Evolutionary conservation across 352 stramenopile genomes (phyloP).

Genomic region (Globisporangium megalacanthum): DNA sequence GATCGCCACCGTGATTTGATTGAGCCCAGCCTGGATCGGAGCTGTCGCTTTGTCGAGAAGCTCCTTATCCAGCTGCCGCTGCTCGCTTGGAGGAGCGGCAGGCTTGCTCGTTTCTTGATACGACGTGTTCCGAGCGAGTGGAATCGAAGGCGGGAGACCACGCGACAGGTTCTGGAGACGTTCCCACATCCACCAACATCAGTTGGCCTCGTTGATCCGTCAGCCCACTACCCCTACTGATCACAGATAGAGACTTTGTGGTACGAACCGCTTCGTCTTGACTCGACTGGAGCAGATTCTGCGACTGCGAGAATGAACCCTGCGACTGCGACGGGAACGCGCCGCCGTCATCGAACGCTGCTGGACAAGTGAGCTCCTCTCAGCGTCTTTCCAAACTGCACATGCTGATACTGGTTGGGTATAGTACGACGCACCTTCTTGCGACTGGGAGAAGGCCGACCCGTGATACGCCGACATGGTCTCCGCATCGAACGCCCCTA

Average conservation of each 20-base stretch:
- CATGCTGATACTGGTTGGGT: background rate
- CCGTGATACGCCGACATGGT: background rate
- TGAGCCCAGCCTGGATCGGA: slow-evolving; percentile 12
- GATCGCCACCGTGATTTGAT: slow-evolving; percentile 2
- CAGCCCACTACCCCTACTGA: background rate
- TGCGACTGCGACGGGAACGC: slow-evolving; percentile 16
- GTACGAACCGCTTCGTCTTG: slow-evolving; percentile 14
- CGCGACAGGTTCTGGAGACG: slow-evolving; percentile 1
- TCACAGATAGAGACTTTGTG: background rate
- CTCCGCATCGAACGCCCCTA: slow-evolving; percentile 6
- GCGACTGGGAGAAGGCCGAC: slow-evolving; percentile 8
- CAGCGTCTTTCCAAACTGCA: background rate
- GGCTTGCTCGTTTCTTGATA: slow-evolving; percentile 1
- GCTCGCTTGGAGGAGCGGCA: slow-evolving; percentile 1
- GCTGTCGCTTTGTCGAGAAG: slow-evolving; percentile 7
- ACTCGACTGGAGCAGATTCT: slow-evolving; percentile 12
- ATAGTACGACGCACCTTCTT: slow-evolving; percentile 7
- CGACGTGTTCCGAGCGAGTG: background rate
- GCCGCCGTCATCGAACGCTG: slow-evolving; percentile 11
- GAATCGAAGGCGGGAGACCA: background rate
- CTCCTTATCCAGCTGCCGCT: slow-evolving; percentile 4
- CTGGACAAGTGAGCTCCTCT: background rate
- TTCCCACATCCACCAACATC: background rate
- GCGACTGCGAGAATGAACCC: slow-evolving; percentile 12
- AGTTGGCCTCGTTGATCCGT: background rate